A percentile compares a stretch with the other conserved stretches of the same genome.
phyloP scores from a whole-genome alignment of 2,329 filamentous ascomycete genomes.

The Claviceps maximensis region DNA sequence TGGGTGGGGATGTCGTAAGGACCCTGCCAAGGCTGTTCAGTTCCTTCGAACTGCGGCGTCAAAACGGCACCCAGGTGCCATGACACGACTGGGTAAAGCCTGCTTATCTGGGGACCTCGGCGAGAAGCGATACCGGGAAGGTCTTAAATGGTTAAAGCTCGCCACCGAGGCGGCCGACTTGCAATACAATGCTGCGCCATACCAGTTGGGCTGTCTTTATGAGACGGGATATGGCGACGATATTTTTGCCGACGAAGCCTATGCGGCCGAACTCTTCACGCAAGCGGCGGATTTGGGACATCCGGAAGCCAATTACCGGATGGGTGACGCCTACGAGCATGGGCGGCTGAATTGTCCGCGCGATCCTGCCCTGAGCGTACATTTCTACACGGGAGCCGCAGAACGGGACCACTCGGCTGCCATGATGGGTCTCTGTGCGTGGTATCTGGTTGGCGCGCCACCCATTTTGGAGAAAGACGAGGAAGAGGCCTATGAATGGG shows the following conservation, averaged over 20 bases:
- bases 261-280: conserved; percentile 88
- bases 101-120: conserved; percentile 85
- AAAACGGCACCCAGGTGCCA: conserved; percentile 89
- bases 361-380: conserved; percentile 85
- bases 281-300: conserved; percentile 89
- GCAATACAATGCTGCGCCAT: conserved; percentile 88
- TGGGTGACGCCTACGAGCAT: conserved; percentile 96
- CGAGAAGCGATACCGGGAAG: conserved; percentile 74
- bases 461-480: conserved; percentile 91
- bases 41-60: conserved; percentile 83
- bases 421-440: conserved; percentile 98
- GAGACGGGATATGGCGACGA: conserved; percentile 91
- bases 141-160: conserved; percentile 91
- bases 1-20: conserved; percentile 87
- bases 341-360: conserved; percentile 75
- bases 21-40: conserved; percentile 83
- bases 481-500: conserved; percentile 94
- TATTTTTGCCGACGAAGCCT: conserved; percentile 78
- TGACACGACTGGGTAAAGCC: conserved; percentile 81
- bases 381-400: conserved; percentile 92
- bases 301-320: conserved; percentile 67
- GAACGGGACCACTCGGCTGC: conserved; percentile 70
- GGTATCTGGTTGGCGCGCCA: conserved; percentile 93
- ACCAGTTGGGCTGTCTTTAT: conserved; percentile 77
- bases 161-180: conserved; percentile 78